phyloP scores from a whole-genome alignment of 495 filamentous ascomycete species.

The Hyaloscypha hepaticicola region DNA sequence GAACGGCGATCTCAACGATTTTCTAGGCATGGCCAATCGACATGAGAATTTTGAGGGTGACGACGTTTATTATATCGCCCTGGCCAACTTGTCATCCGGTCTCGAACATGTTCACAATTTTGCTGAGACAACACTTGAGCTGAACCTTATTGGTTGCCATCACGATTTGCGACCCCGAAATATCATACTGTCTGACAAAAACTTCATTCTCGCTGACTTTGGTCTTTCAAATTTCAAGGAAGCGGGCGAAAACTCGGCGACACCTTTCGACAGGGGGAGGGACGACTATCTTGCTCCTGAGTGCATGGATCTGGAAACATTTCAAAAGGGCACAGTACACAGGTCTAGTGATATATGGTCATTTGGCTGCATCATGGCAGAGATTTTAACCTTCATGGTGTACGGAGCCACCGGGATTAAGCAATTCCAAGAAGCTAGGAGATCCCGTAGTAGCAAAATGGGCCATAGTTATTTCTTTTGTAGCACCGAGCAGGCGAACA shows the following conservation, averaged over 20 bases:
- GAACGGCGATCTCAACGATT: neutral
- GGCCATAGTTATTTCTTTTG: too few species aligned
- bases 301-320: neutral
- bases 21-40: neutral
- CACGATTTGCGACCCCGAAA: neutral
- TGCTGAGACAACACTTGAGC: neutral
- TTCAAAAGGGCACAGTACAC: neutral
- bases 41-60: neutral
- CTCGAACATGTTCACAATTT: neutral
- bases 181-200: neutral
- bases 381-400: neutral
- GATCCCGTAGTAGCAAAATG: too few species aligned
- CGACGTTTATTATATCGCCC: neutral
- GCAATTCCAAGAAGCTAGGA: too few species aligned
- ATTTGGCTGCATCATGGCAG: neutral
- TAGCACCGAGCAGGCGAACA: too few species aligned
- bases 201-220: neutral
- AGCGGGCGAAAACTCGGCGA: neutral
- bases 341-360: neutral
- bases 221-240: neutral
- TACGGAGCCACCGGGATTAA: too few species aligned
- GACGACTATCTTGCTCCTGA: neutral
- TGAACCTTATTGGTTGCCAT: neutral
- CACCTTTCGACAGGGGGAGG: neutral
- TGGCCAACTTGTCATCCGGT: neutral